Evolutionary conservation across 192 early-diverging fungal species (phyloP), one percentile per base, ranked within the genome.

Genomic region (Neocallimastix lanati): DNA sequence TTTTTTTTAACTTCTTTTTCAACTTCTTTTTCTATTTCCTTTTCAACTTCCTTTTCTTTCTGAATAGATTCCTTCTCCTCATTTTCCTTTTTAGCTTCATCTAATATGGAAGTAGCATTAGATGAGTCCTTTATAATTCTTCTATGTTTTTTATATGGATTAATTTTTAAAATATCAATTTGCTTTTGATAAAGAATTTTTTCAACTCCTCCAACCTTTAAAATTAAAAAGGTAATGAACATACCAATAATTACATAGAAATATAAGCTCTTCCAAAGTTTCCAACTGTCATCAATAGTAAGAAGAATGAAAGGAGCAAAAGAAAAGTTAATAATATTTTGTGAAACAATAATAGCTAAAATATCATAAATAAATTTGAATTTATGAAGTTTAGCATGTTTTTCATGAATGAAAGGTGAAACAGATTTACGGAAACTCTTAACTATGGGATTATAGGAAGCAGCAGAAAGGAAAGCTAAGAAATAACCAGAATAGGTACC

Each of bases 401-500:
- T 67, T n/a, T 67, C 50, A n/a, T 67, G 50, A 67, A 67, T 67
- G 9, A 67, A 67, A n/a, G 50, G 50, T 1, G 50, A 67, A 21
- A 67, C 50, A 0, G 50, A 67, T 67, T 67, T 67, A 67, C 50
- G 50, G 25, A 67, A 67, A 67, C 50, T 67, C 16, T 67, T 67
- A 67, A 67, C 50, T n/a, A 67, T 67, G 2, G 25, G 16, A n/a
- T 67, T 67, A 9, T 67, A 67, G 25, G 50, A 11, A 67, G 50
- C 50, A 27, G n/a, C 9, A 27, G 50, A 67, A 67, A 67, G 3
- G 16, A 67, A 67, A 4, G 50, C 1, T 67, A 67, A 67, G 50
- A 67, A 94, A 82, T 94, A 94, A 29, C 93, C 94, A 14, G 93
- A 92, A 81, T 92, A 92, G 84, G 96, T 97, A 35, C 97, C 97